These are phyloP conservation scores for Collybia nuda DNA, from an alignment of 768 basidiomycete genomes.

Conservation along the genomic window DNA sequence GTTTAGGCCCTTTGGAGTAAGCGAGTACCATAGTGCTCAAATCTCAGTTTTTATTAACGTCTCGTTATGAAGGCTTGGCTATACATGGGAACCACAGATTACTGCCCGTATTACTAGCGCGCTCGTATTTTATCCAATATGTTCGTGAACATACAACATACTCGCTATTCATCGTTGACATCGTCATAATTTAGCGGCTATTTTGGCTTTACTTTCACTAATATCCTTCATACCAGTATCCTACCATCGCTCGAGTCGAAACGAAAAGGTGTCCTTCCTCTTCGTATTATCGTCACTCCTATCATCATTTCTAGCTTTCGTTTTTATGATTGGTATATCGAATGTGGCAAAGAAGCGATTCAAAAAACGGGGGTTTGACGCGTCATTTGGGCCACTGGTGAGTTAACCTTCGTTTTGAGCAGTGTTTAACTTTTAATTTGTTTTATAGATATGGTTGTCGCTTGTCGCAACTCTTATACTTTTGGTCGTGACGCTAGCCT, in stretches of 20 bases:
- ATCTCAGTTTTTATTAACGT: too few relatives aligned
- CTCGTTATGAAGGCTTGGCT: conserved; percentile 26
- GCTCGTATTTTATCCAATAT: conserved; percentile 34
- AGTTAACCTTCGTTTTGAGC: conserved; percentile 5
- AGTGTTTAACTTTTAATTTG: not conserved
- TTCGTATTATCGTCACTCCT: conserved; percentile 27
- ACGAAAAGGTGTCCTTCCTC: conserved; percentile 24
- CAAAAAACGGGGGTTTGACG: conserved; percentile 28
- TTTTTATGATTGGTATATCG: conserved; percentile 38
- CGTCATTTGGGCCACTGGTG: conserved; percentile 36
- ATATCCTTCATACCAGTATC: conserved; percentile 27
- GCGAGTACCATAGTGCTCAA: conserved; percentile 2
- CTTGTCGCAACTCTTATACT: conserved; percentile 29
- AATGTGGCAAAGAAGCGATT: conserved; percentile 30
- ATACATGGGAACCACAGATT: conserved; percentile 37
- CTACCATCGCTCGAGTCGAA: conserved; percentile 18
- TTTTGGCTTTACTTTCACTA: conserved; percentile 28
- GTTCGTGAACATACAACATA: conserved; percentile 13
- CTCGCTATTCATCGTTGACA: not conserved
- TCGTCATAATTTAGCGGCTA: conserved; percentile 19
- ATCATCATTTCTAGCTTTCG: conserved; percentile 28
- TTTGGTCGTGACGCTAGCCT: conserved; percentile 17
- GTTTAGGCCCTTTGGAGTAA: conserved; percentile 28
- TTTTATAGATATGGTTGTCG: conserved; percentile 33
- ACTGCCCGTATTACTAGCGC: conserved; percentile 29